Base-by-base conservation (phyloP, 345 rosid species). In the Excoecaria agallocha region DNA sequence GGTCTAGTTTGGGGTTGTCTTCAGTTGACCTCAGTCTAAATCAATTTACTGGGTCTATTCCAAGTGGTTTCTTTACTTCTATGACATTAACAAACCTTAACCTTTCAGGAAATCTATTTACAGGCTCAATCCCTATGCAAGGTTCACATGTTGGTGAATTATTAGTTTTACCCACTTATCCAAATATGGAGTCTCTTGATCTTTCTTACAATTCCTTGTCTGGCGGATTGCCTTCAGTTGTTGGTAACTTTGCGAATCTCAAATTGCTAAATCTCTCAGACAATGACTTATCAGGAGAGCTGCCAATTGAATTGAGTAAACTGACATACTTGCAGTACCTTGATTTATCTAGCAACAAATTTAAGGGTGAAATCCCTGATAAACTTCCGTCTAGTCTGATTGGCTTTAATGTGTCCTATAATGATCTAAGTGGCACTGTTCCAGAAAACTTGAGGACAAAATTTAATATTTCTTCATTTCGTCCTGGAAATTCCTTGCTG, bases 181-280 rank as follows among this genome's bases (percentile, higher is more conserved):
- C 88, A 50, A 85, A 43, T 41, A 79, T 92, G 90, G 96, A 90
- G 84, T 89, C 77, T 78, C 95, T 94, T 79, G 98, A 94, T 85
- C 97, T 94, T 74, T 94, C 97, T 13, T 64, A 85, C 58, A 94
- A 94, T 84, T 86, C 85, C 69, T 84, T 94, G 72, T 73, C 79
- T 8, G 97, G 93, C 71, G 65, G 63, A 66, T 82, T 94, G 81
- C 89, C 95, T 59, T 80, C 87, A 8, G 89, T 84, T 61, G 83
- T 92, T 50, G 92, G 97, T 67, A 81, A 86, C 65, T 54, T 89
- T 84, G 92, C 72, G 56, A 79, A 72, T 64, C 88, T 94, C 61
- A 84, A 48, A 60, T 79, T 85, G 82, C 86, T 94, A 73, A 87
- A 82, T 83, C 83, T 94, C 68, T 95, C 97, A 13, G 80, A 82